Evolutionary conservation across 257 asterid species (phyloP).

Genomic region (Leptodermis oblonga): DNA sequence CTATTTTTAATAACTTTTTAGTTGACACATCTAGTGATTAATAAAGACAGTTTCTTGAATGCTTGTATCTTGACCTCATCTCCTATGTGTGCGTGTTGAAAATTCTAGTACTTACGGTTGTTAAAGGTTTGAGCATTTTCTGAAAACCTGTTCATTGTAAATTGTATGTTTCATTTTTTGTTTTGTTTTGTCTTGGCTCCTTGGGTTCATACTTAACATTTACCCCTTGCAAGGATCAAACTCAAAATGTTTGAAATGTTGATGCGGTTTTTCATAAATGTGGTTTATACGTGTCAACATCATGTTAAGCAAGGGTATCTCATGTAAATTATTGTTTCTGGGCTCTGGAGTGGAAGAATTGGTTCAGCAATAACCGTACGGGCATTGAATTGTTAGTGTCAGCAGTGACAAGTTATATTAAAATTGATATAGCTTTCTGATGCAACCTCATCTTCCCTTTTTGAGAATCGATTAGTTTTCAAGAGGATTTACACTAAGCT

Average conservation of each 20-base stretch:
- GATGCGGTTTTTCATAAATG: neutral
- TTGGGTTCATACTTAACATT: neutral
- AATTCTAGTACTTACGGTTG: neutral
- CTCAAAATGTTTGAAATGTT: neutral
- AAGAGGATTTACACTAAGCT: neutral
- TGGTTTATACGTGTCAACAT: neutral
- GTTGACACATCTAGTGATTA: neutral
- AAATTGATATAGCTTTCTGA: neutral
- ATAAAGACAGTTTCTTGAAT: neutral
- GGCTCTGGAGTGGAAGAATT: too few relatives aligned
- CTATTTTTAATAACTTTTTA: neutral
- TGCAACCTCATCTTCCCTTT: neutral
- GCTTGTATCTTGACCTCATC: neutral
- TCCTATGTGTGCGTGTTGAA: neutral
- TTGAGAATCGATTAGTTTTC: neutral
- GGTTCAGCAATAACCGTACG: too few relatives aligned
- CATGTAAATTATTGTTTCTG: too few relatives aligned
- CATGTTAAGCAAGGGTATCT: neutral
- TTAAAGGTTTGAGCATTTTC: neutral
- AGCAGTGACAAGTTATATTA: neutral
- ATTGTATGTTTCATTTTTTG: neutral
- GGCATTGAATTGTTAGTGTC: neutral
- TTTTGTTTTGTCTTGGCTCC: slow-evolving; percentile 10
- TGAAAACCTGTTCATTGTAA: neutral
- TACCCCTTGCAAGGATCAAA: neutral